Percentiles rank a stretch among this genome's conserved stretches.
These are phyloP conservation scores for Pleochaeta shiraiana DNA, from an alignment of 2,329 filamentous ascomycete species.

Conservation along the genomic window DNA sequence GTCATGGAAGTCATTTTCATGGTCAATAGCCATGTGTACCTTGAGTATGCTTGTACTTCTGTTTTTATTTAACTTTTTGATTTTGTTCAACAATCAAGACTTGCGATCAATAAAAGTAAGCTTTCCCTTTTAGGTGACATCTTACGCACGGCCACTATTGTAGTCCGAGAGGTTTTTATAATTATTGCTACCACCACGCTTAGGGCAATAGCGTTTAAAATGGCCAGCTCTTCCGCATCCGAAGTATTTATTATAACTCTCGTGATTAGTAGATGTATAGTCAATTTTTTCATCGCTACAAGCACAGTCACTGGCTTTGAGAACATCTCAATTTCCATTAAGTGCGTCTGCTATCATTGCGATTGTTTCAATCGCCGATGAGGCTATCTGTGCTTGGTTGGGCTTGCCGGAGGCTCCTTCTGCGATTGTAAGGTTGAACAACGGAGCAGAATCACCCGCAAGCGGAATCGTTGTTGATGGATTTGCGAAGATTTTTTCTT, in stretches of 20 bases:
- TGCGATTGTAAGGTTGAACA: neutral
- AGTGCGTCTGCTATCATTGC: neutral
- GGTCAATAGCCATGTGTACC: neutral
- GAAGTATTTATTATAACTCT: neutral
- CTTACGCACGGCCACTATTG: neutral
- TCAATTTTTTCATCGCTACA: neutral
- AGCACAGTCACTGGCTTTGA: neutral
- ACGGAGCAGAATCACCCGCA: neutral
- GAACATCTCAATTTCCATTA: neutral
- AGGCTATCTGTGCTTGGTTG: neutral
- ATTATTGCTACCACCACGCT: neutral
- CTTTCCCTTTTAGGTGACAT: neutral
- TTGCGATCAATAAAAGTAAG: neutral
- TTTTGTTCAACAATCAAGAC: neutral
- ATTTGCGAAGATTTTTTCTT: neutral
- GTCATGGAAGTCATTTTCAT: neutral
- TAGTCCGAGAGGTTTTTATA: neutral
- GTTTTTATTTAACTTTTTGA: neutral
- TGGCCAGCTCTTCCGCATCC: neutral
- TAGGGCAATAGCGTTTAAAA: neutral
- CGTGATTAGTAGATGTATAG: neutral
- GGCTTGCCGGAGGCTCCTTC: neutral
- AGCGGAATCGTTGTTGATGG: neutral
- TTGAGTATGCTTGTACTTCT: neutral
- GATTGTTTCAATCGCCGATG: neutral